Base-by-base conservation (phyloP, 1,284 basidiomycete species). In the Lignosus rhinocerotis region DNA sequence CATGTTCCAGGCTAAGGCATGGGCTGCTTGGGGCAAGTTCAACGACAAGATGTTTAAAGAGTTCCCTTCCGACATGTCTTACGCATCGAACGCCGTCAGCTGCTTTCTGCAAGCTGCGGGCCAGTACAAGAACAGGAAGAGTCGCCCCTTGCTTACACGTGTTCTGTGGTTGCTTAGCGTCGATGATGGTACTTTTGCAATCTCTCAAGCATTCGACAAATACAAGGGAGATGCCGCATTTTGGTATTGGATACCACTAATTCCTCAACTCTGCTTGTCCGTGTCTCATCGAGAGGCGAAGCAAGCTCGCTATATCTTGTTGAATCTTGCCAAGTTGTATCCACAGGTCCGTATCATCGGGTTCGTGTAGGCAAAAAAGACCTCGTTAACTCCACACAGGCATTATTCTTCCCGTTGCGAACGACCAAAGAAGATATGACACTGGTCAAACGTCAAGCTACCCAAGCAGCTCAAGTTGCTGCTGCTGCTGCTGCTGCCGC, bases 211-310 rank as follows among this genome's bases (percentile, higher is more conserved):
- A 1, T 99, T 99, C 69, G 96, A 99, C 69, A 90, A 87, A 41
- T 98, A 97, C 78, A 96, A 96, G 73, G 97, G 97, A 59, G 97
- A 99, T 68, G 87, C 93, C 7, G 95, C 95, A 11, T 92, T 93
- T 66, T 99, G 97, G 97, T 98, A 95, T 75, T 99, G 97, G 97
- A 97, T 99, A 67, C 93, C 96, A 1, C 82, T 98, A 56, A 96
- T 98, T 51, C 97, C 97, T 14, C 97, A 99, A 70, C 82, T 99
- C n/a, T 88, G 96, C 64, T 75, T 93, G 51, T 94, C 95, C 3
- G 81, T 99, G 30, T 92, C 92, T 7, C 90, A 96, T 62, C 86
- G 93, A 51, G 97, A 99, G 75, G 90, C 93, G 34, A 93, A 93
- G 67, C 96, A 96, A 72, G 96, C 95, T 0, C 85, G 95, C 16